phyloP scores from a whole-genome alignment of 108 stramenopile species.

The Stephanodiscus triporus region DNA sequence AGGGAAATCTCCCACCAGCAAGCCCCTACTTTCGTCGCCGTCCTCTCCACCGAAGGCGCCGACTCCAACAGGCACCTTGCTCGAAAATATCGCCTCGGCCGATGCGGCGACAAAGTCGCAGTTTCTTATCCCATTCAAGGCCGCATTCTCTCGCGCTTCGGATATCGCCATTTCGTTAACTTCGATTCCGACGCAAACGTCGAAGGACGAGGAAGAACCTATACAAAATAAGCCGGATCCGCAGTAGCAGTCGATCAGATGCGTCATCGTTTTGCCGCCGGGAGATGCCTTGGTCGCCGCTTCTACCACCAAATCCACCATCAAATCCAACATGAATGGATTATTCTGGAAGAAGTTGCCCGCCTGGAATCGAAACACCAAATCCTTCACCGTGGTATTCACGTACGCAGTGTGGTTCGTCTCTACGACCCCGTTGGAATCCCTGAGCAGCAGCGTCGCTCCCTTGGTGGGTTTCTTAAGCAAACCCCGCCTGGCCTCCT shows the following conservation, averaged over 20 bases:
- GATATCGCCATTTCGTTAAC: constrained; percentile 87
- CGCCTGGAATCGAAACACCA: constrained; percentile 85
- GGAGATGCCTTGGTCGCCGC: constrained; percentile 52
- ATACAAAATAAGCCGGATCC: constrained; percentile 95
- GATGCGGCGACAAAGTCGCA: constrained; percentile 88
- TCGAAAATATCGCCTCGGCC: constrained; percentile 89
- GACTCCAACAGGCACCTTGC: constrained; percentile 43
- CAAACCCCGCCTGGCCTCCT: constrained; percentile 49
- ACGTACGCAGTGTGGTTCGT: constrained; percentile 86
- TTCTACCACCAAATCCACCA: constrained; percentile 91
- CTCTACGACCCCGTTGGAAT: constrained; percentile 77
- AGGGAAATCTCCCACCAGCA: constrained; percentile 70
- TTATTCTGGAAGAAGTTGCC: constrained; percentile 99
- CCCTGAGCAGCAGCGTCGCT: constrained; percentile 90
- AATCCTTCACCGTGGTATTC: constrained; percentile 67
- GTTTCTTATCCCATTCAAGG: constrained; percentile 69
- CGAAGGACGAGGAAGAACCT: constrained; percentile 72
- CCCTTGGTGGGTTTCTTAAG: constrained; percentile 69
- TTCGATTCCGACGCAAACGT: constrained; percentile 93
- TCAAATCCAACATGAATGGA: constrained; percentile 86
- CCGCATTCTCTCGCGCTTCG: constrained; percentile 80
- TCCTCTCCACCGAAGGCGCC: neutral
- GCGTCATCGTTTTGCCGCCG: constrained; percentile 49
- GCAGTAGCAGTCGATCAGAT: constrained; percentile 96
- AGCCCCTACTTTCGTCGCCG: constrained; percentile 10